These are phyloP conservation scores for Rhypophila decipiens DNA, from an alignment of 495 filamentous ascomycete genomes.

Conservation along the genomic window DNA sequence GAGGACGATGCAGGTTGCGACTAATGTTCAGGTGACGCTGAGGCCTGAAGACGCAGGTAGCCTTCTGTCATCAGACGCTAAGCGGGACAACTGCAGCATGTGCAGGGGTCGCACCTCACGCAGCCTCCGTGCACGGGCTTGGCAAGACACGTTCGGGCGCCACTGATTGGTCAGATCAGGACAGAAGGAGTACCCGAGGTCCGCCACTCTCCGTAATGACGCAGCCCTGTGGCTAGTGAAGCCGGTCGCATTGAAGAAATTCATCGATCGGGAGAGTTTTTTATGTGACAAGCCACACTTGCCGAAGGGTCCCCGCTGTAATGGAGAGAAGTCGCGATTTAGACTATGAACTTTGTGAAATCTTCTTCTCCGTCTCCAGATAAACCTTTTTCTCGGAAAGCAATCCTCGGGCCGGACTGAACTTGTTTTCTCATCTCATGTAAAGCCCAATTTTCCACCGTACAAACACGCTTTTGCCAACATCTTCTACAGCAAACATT, in stretches of 20 bases:
- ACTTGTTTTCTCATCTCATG: not conserved
- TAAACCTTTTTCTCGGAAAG: not conserved
- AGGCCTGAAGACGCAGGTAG: too few relatives aligned
- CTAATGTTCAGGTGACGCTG: too few relatives aligned
- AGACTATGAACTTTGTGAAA: not conserved
- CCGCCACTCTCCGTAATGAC: conserved; percentile 15
- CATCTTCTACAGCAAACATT: not conserved
- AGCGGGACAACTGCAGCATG: too few relatives aligned
- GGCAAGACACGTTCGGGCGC: too few relatives aligned
- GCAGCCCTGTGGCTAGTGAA: conserved; percentile 16
- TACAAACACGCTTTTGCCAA: not conserved
- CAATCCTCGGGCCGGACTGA: too few relatives aligned
- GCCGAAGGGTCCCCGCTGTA: not conserved
- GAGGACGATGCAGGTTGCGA: too few relatives aligned
- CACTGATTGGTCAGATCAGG: too few relatives aligned
- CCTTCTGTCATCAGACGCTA: too few relatives aligned
- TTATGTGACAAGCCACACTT: not conserved
- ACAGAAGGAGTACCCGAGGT: too few relatives aligned
- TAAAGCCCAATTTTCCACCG: too few relatives aligned
- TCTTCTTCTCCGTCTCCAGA: not conserved
- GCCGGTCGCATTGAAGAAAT: not conserved
- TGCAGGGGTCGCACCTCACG: too few relatives aligned
- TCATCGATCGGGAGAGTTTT: not conserved
- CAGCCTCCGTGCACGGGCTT: too few relatives aligned
- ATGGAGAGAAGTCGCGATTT: not conserved